Conservation (phyloP, 371 early-diverging fungal species). For the Batkoa obscura region DNA sequence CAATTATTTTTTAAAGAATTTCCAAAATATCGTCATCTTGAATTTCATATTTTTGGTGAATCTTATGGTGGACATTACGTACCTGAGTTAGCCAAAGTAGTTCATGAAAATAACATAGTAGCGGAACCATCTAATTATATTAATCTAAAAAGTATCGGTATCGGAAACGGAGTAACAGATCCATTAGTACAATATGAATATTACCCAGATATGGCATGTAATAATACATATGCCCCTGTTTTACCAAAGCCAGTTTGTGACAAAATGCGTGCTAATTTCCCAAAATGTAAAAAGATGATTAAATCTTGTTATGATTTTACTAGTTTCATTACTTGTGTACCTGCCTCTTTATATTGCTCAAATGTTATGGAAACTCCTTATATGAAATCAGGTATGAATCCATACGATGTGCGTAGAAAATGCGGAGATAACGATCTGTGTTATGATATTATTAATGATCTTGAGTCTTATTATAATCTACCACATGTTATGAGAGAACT, state of each 20-base stretch:
- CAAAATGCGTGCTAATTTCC: slow-evolving; percentile 46
- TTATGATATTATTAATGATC: slow-evolving; percentile 59
- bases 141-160: slow-evolving; percentile 54
- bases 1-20: slow-evolving; percentile 39
- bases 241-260: slow-evolving; percentile 39
- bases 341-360: slow-evolving; percentile 80
- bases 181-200: slow-evolving; percentile 76
- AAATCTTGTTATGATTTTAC: slow-evolving; percentile 61
- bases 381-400: slow-evolving; percentile 45
- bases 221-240: slow-evolving; percentile 54
- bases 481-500: slow-evolving; percentile 60
- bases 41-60: slow-evolving; percentile 57
- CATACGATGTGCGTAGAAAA: slow-evolving; percentile 61
- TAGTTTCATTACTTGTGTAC: slow-evolving; percentile 54
- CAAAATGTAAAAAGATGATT: slow-evolving; percentile 55
- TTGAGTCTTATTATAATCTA: slow-evolving; percentile 56
- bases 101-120: slow-evolving; percentile 41
- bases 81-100: slow-evolving; percentile 52
- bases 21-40: slow-evolving; percentile 26
- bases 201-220: slow-evolving; percentile 72
- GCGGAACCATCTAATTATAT: slow-evolving; percentile 21
- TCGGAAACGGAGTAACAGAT: slow-evolving; percentile 87
- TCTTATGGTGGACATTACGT: slow-evolving; percentile 19
- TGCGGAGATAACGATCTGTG: slow-evolving; percentile 57
- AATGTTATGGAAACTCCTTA: slow-evolving; percentile 35